These are phyloP conservation scores for Nissolia schottii DNA, from an alignment of 306 rosid species.

Conservation along the genomic window DNA sequence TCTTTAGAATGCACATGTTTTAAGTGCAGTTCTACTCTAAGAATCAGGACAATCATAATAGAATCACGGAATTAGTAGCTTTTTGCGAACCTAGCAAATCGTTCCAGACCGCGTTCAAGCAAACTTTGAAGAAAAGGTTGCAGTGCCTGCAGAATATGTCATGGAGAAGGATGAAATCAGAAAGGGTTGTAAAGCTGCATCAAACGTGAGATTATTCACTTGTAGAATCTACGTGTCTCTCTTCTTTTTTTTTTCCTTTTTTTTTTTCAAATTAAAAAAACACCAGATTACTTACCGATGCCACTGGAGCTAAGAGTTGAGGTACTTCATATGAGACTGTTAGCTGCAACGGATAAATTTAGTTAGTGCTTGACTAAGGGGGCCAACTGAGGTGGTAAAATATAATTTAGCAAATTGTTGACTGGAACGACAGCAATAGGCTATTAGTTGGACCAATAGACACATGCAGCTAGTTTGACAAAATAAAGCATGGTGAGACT, in stretches of 20 bases:
- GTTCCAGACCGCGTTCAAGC: constrained; percentile 68
- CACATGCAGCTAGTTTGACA: constrained; percentile 10
- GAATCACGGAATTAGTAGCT: constrained; percentile 41
- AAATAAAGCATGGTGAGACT: neutral
- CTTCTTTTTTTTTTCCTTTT: too few relatives aligned
- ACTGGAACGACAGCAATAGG: constrained; percentile 15
- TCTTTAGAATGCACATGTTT: neutral
- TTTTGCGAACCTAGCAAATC: constrained; percentile 59
- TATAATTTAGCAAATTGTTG: constrained; percentile 10
- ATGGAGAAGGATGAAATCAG: constrained; percentile 12
- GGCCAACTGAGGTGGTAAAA: too few relatives aligned
- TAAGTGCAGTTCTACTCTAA: constrained; percentile 11
- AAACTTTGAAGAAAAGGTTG: constrained; percentile 78
- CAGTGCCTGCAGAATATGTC: constrained; percentile 58
- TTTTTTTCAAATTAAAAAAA: neutral
- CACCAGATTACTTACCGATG: constrained; percentile 63
- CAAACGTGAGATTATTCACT: neutral
- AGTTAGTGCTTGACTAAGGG: constrained; percentile 26
- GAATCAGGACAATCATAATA: constrained; percentile 26
- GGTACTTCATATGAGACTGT: constrained; percentile 97
- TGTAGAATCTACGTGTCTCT: neutral
- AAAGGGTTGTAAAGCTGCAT: constrained; percentile 10
- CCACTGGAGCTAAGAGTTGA: constrained; percentile 77
- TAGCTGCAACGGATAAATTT: constrained; percentile 50
- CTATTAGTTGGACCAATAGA: neutral